These are phyloP conservation scores for Suillus lakei DNA, from an alignment of 768 basidiomycete genomes.

Conservation along the genomic window DNA sequence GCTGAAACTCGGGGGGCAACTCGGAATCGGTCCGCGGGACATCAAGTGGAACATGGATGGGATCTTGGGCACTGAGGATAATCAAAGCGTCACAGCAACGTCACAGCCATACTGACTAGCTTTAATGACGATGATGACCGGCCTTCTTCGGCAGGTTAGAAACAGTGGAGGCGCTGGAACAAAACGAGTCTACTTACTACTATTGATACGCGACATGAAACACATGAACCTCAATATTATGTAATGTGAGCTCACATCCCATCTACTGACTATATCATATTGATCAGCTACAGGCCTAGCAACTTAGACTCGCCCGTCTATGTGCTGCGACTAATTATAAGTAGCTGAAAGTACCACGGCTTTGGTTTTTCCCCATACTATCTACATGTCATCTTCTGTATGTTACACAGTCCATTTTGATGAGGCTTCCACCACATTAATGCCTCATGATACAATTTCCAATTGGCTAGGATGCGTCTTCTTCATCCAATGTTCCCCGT, in stretches of 20 bases:
- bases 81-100: not conserved
- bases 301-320: too few relatives aligned
- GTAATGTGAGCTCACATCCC: too few relatives aligned
- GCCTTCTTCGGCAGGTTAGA: not conserved
- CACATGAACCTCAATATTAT: too few relatives aligned
- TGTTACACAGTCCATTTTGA: not conserved
- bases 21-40: not conserved
- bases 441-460: too few relatives aligned
- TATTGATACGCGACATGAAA: too few relatives aligned
- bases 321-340: too few relatives aligned
- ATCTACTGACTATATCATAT: not conserved
- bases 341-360: too few relatives aligned
- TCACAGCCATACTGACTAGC: not conserved
- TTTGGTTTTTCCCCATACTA: not conserved
- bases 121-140: not conserved
- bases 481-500: not conserved
- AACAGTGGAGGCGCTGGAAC: not conserved
- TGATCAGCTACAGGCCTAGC: not conserved
- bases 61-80: not conserved
- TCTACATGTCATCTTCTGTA: too few relatives aligned
- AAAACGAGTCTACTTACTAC: too few relatives aligned
- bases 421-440: too few relatives aligned
- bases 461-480: too few relatives aligned
- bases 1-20: not conserved
- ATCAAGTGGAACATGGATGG: not conserved